Evolutionary conservation across 1,139 yeast genomes (phyloP), one percentile per base, ranked within the genome.

Genomic region (Suhomyces kunorum): DNA sequence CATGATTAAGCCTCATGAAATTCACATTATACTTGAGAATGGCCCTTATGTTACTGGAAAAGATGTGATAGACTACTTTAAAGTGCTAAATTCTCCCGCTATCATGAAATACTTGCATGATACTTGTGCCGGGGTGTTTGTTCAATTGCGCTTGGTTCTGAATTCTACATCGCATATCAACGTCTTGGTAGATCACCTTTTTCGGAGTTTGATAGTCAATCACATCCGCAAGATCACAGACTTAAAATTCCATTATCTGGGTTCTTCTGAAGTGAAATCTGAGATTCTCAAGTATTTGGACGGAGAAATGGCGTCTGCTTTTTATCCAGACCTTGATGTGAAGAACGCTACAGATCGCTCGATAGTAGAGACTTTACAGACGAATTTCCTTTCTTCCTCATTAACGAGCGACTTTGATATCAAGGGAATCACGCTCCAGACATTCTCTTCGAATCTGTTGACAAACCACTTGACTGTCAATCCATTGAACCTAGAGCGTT

Each of bases 1-100:
- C 8, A 36, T 44, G 24, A 55, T 60, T 8, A 40, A 47, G 23
- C 66, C 66, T 2, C 43, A 37, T 14, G 50, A 49, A 11, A 45
- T 61, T 19, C 37, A 55, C 5, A 41, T 57, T 20, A 42, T 53
- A 12, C 42, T 53, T 31, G 39, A 38, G 20, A 38, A 38, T 24
- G 24, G 32, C 2, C 32, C 32, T n/a, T 18, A 18, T 5, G 11
- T 29, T 3, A 17, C 13, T 7, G 5, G 12, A 6, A 15, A 29
- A 8, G 32, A 29, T 8, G 20, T 29, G 14, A 22, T 18, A 7
- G 32, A 29, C 14, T 29, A 29, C 13, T 18, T 29, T n/a, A 29
- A 18, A 18, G 20, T 29, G 7, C 32, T 29, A 23, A 29, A 29
- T 8, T 17, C 24, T 8, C 18, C 26, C 5, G 17, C 4, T 6